Evolutionary conservation across 2,329 filamentous ascomycete species (phyloP).

Genomic region (Mollisiaceae sp.): DNA sequence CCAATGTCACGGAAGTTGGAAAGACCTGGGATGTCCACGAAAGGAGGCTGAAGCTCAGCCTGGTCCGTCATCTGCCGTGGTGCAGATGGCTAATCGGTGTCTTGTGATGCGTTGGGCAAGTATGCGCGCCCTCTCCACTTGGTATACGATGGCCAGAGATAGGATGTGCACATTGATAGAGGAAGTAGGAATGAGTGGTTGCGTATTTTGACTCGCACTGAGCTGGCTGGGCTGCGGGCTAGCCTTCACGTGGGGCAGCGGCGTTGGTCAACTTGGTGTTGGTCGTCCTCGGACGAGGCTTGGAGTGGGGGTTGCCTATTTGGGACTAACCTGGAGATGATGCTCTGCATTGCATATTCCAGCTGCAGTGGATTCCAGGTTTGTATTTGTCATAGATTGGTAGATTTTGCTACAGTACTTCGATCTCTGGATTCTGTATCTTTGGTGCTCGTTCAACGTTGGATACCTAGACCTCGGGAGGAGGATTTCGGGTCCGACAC

Average conservation of each 20-base stretch:
- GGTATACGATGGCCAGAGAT: not conserved
- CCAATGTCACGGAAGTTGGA: constrained; percentile 30
- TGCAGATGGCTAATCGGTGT: not conserved
- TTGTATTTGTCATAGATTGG: no score
- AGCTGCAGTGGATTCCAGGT: not conserved
- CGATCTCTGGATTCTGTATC: no score
- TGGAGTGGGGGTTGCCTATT: not conserved
- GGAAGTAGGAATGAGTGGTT: not conserved
- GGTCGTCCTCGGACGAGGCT: not conserved
- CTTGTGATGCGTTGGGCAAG: not conserved
- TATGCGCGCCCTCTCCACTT: not conserved
- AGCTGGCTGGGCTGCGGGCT: not conserved
- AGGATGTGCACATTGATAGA: not conserved
- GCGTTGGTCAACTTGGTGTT: not conserved
- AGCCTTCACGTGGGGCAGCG: constrained; percentile 2
- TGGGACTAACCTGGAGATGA: not conserved
- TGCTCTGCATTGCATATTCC: not conserved
- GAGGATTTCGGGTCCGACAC: not conserved
- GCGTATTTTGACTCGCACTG: not conserved
- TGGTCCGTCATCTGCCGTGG: not conserved
- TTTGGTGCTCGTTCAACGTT: no score
- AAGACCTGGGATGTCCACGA: constrained; percentile 27
- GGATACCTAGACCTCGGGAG: not conserved
- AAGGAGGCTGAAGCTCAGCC: constrained; percentile 20
- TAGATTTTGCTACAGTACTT: no score